A percentile compares a stretch with the other conserved stretches of the same genome.
Conservation (phyloP, 2,329 filamentous ascomycete species). For the Emergomyces pasteurianus region DNA sequence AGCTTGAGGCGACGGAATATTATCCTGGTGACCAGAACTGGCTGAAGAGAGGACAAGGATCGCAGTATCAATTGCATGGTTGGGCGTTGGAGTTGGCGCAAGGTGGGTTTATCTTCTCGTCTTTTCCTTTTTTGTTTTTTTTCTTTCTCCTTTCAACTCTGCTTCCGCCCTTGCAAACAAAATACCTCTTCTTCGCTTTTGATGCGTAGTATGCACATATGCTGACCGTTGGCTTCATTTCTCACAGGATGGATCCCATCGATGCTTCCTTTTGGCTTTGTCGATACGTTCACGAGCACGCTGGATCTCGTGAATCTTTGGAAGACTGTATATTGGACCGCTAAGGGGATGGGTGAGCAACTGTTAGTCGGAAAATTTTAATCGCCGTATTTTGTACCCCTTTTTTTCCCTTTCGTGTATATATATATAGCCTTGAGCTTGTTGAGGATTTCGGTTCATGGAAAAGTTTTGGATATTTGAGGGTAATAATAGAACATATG, state of each 20-base stretch:
- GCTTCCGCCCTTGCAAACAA: too few relatives aligned
- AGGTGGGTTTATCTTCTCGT: too few relatives aligned
- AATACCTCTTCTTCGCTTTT: slow-evolving; percentile 19
- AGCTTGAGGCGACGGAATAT: slow-evolving; percentile 59
- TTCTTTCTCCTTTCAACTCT: too few relatives aligned
- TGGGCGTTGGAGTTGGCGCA: slow-evolving; percentile 74
- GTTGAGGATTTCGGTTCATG: neutral
- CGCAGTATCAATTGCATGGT: slow-evolving; percentile 76
- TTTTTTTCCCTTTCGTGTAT: neutral
- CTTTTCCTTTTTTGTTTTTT: too few relatives aligned
- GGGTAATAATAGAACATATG: neutral
- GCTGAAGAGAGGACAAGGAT: slow-evolving; percentile 56
- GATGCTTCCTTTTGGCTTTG: slow-evolving; percentile 83
- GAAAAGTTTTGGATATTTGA: neutral
- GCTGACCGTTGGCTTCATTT: neutral
- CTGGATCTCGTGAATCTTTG: slow-evolving; percentile 77
- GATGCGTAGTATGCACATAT: neutral
- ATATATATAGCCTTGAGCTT: neutral
- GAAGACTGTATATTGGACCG: slow-evolving; percentile 65
- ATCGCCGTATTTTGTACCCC: neutral
- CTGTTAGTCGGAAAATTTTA: slow-evolving; percentile 60
- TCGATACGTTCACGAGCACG: slow-evolving; percentile 67
- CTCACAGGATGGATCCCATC: slow-evolving; percentile 71
- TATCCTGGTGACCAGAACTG: slow-evolving; percentile 58
- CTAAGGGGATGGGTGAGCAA: slow-evolving; percentile 62